Conservation (phyloP, 768 basidiomycete genomes). For the Suillus brevipes region DNA sequence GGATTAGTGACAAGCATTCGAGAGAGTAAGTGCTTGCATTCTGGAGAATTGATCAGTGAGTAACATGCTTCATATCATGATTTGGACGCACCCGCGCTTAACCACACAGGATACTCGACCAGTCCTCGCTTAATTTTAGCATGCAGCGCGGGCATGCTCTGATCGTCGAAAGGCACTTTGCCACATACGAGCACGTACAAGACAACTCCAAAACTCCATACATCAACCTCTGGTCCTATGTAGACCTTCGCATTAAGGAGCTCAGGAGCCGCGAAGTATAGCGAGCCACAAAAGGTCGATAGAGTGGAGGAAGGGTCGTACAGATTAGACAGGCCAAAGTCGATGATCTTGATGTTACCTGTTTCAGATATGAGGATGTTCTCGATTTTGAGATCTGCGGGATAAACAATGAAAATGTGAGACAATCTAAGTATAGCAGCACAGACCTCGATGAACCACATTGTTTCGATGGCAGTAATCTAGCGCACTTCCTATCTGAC, state of each 20-base stretch:
- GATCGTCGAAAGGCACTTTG: conserved; percentile 98
- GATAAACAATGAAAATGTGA: conserved; percentile 8
- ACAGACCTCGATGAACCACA: conserved; percentile 88
- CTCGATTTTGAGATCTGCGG: conserved; percentile 93
- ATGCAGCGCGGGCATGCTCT: conserved; percentile 98
- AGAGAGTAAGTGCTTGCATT: conserved; percentile 91
- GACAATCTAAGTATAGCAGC: conserved; percentile 15
- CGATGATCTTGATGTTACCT: conserved; percentile 99
- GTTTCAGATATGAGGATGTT: conserved; percentile 98
- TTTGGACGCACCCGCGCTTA: conserved; percentile 73
- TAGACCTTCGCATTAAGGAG: conserved; percentile 95
- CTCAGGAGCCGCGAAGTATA: conserved; percentile 99
- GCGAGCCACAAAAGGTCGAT: conserved; percentile 93
- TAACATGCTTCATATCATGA: neutral
- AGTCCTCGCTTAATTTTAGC: conserved; percentile 98
- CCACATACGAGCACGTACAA: conserved; percentile 97
- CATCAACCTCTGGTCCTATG: conserved; percentile 96
- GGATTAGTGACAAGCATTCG: conserved; percentile 98
- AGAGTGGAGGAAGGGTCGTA: conserved; percentile 82
- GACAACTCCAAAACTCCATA: conserved; percentile 99
- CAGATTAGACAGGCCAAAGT: conserved; percentile 97
- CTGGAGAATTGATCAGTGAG: conserved; percentile 41
- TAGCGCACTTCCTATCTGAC: conserved; percentile 94
- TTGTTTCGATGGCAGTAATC: conserved; percentile 98
- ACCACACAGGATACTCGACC: conserved; percentile 97